Conservation (phyloP, 2,329 filamentous ascomycete genomes). For the Botrytis porri region DNA sequence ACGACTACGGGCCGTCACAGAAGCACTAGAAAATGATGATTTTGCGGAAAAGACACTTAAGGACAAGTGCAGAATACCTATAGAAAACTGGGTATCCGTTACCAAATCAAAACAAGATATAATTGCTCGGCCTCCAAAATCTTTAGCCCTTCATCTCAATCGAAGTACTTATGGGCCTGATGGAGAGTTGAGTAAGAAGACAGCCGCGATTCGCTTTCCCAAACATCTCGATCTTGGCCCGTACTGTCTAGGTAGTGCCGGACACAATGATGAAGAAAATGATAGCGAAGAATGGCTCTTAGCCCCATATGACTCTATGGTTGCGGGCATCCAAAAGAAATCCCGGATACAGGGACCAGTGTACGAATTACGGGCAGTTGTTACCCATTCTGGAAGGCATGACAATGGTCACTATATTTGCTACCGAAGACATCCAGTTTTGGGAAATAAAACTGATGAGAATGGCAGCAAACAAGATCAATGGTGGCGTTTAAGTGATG, state of each 20-base stretch:
- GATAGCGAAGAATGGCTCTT: conserved; percentile 66
- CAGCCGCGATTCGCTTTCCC: conserved; percentile 75
- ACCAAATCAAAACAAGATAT: conserved; percentile 91
- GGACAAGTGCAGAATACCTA: conserved; percentile 62
- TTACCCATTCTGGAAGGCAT: conserved; percentile 87
- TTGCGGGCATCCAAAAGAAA: conserved; percentile 52
- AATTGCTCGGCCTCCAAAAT: conserved; percentile 76
- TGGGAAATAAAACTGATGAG: conserved; percentile 31
- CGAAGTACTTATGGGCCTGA: conserved; percentile 84
- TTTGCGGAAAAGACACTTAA: conserved; percentile 68
- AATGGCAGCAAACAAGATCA: conserved; percentile 40
- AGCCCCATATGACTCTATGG: conserved; percentile 70
- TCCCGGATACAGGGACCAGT: conserved; percentile 56
- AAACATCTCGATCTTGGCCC: conserved; percentile 68
- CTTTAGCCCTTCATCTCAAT: conserved; percentile 84
- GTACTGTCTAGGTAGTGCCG: conserved; percentile 74
- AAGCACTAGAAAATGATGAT: conserved; percentile 74
- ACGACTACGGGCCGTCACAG: conserved; percentile 63
- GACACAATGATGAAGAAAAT: conserved; percentile 30
- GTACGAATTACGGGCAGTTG: conserved; percentile 78
- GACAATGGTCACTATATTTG: conserved; percentile 96
- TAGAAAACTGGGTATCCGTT: conserved; percentile 66
- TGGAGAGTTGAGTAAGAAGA: conserved; percentile 78
- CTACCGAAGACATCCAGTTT: conserved; percentile 66
- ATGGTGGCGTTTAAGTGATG: conserved; percentile 93